Evolutionary conservation across 2,329 filamentous ascomycete species (phyloP).

Genomic region (Chalaropsis ovoidea): DNA sequence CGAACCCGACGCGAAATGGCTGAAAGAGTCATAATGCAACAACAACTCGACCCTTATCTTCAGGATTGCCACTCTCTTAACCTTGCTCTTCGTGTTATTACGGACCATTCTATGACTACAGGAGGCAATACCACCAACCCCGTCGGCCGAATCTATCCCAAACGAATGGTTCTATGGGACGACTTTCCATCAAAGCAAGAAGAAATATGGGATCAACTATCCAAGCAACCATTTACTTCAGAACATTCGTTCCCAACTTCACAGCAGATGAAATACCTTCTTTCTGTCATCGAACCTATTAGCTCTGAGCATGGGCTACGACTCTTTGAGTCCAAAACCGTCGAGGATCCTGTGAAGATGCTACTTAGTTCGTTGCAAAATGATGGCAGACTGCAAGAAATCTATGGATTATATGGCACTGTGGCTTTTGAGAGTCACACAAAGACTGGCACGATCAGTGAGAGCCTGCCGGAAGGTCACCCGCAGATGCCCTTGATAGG

Average conservation of each 20-base stretch:
- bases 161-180: background rate
- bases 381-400: background rate
- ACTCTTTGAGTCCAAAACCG: background rate
- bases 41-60: background rate
- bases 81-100: background rate
- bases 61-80: background rate
- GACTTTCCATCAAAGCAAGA: background rate
- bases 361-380: background rate
- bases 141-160: background rate
- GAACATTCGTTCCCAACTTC: background rate
- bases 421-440: background rate
- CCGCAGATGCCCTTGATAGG: background rate
- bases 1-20: background rate
- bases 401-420: background rate
- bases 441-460: background rate
- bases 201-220: background rate
- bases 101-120: background rate
- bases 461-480: too few relatives aligned
- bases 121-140: background rate
- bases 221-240: background rate
- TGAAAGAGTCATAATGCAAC: background rate
- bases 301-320: background rate
- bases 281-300: too few relatives aligned
- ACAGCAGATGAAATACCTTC: background rate
- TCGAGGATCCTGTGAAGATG: background rate